Percentiles rank a stretch among this genome's conserved stretches.
Conservation (phyloP, 23 red algal species). For the Gracilaria vermiculophylla region DNA sequence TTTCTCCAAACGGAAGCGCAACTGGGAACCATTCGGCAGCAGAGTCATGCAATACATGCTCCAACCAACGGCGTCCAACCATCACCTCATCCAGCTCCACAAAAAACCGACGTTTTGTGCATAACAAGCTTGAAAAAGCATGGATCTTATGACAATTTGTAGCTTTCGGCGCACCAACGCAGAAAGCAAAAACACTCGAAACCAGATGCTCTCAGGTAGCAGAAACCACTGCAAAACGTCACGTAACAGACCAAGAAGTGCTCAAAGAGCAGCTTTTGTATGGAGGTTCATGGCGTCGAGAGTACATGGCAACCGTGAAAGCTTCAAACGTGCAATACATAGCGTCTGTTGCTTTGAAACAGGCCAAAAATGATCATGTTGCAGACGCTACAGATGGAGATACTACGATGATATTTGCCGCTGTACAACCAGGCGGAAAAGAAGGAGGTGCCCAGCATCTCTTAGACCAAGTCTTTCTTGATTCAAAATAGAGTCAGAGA, state of each 20-base stretch:
- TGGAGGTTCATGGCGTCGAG: background rate
- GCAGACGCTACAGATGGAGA: background rate
- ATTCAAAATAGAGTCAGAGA: too few species aligned
- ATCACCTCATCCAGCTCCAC: too few species aligned
- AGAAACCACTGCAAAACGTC: background rate
- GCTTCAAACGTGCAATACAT: background rate
- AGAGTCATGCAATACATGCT: too few species aligned
- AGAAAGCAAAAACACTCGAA: background rate
- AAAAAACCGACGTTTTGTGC: too few species aligned
- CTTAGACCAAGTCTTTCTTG: too few species aligned
- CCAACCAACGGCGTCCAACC: too few species aligned
- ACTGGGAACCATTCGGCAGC: too few species aligned
- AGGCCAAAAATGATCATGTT: background rate
- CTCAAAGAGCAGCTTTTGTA: background rate
- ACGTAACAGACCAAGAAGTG: background rate
- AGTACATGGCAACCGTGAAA: slow-evolving; percentile 11
- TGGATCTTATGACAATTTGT: background rate
- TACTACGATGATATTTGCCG: too few species aligned
- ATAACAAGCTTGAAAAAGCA: slow-evolving; percentile 15
- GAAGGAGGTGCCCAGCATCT: too few species aligned
- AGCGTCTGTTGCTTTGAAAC: background rate
- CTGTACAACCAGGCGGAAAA: too few species aligned
- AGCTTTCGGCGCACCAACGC: background rate
- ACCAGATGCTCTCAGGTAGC: slow-evolving; percentile 8
- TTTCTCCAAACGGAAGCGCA: too few species aligned